Evolutionary conservation across 1,284 basidiomycete species (phyloP), one percentile per base, ranked within the genome.

Genomic region (Stygiomarasmius scandens): DNA sequence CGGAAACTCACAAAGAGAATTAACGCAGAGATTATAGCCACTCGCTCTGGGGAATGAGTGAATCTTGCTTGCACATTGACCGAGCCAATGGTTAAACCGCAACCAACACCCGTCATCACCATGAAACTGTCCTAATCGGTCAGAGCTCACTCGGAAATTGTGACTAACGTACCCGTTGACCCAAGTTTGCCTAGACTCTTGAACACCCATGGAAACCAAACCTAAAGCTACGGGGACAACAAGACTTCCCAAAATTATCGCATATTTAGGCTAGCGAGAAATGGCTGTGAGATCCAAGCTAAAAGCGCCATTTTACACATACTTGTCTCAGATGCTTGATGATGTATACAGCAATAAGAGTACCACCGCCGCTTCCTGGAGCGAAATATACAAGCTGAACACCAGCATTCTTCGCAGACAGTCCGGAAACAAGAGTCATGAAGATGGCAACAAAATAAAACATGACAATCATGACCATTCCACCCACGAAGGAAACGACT

Each of bases 391-490:
- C 65, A 24, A 82, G 61, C 58, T 82, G 80, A 22, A 75, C 69
- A 41, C 80, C 81, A 16, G 77, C 71, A 25, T 71, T 62, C 14
- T 70, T 65, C 11, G 77, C 65, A 16, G 71, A 67, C 27, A 72
- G 61, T 1, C 75, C 77, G 29, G 66, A 67, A 10, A 79, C 81
- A 52, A 81, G 71, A 6, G 74, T 73, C 65, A 78, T 75, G 67
- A 80, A 82, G 51, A 82, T 78, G 0, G 81, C 73, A 47, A 82
- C 71, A 58, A 82, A 83, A 63, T 82, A 83, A 66, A 82, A 80
- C 70, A 79, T 76, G 52, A 78, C 80, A 58, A 82, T 71, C 74
- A 77, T 77, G 58, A 83, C 72, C 66, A 82, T 76, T 9, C 81
- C 80, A 1, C 69, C 70, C 5, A 76, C 71, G 51, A 79, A 74